Evolutionary conservation across 768 basidiomycete species (phyloP).

Genomic region (Imleria badia): DNA sequence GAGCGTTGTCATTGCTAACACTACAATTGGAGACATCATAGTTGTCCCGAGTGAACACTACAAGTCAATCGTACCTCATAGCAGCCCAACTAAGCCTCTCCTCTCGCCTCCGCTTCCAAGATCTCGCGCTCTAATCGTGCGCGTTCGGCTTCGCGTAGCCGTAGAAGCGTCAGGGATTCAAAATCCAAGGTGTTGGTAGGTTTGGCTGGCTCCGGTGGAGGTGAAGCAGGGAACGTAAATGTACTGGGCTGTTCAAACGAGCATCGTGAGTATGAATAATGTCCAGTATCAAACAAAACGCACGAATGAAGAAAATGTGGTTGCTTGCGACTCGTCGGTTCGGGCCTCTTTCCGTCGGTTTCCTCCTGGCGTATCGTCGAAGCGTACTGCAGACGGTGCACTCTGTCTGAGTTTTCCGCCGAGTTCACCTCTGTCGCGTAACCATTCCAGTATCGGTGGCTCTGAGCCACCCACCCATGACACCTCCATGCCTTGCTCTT

Average conservation of each 20-base stretch:
- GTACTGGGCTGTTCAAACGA: slow-evolving; percentile 18
- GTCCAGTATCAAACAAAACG: neutral
- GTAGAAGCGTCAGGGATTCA: slow-evolving; percentile 76
- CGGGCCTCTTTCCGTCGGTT: neutral
- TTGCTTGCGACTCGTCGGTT: slow-evolving; percentile 6
- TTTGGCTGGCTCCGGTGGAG: slow-evolving; percentile 22
- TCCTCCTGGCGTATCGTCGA: slow-evolving; percentile 11
- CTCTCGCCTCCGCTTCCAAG: slow-evolving; percentile 60
- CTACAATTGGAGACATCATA: slow-evolving; percentile 5
- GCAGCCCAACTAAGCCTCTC: slow-evolving; percentile 5
- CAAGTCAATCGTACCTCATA: slow-evolving; percentile 15
- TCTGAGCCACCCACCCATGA: slow-evolving; percentile 72
- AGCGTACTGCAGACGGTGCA: slow-evolving; percentile 21
- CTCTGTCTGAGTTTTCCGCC: slow-evolving; percentile 24
- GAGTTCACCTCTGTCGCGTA: slow-evolving; percentile 72
- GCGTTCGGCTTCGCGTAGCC: slow-evolving; percentile 78
- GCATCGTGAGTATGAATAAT: slow-evolving; percentile 5
- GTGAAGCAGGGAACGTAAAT: slow-evolving; percentile 14
- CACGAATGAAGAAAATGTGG: slow-evolving; percentile 48
- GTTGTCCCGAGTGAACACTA: slow-evolving; percentile 2
- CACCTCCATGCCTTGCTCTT: slow-evolving; percentile 65
- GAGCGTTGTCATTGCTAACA: neutral
- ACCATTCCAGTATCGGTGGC: slow-evolving; percentile 69
- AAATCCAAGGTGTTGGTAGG: slow-evolving; percentile 59
- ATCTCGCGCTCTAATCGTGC: slow-evolving; percentile 77